Evolutionary conservation across 176 grass and related monocot species (phyloP).

Genomic region (Puya raimondii): DNA sequence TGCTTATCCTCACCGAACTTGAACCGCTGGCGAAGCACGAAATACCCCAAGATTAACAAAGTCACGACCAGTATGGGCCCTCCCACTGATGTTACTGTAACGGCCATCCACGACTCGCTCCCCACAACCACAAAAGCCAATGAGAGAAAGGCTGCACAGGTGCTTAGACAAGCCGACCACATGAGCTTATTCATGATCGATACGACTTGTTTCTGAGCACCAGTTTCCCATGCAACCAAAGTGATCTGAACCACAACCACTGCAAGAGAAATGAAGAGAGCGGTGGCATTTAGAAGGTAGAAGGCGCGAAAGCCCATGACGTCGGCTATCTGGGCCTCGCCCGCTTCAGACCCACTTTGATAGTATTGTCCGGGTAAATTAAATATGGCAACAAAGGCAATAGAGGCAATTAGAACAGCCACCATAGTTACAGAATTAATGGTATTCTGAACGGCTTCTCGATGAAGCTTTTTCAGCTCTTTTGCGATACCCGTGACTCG

Average conservation of each 20-base stretch:
- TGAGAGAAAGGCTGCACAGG: slow-evolving; percentile 70
- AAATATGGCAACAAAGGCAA: slow-evolving; percentile 92
- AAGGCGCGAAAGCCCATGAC: slow-evolving; percentile 61
- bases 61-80: slow-evolving; percentile 91
- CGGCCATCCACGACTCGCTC: slow-evolving; percentile 76
- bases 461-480: slow-evolving; percentile 79
- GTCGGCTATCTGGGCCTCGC: slow-evolving; percentile 45
- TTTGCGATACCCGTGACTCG: slow-evolving; percentile 82
- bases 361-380: slow-evolving; percentile 86
- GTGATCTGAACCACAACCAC: slow-evolving; percentile 97
- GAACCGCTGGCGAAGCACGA: slow-evolving; percentile 69
- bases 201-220: slow-evolving; percentile 83
- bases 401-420: slow-evolving; percentile 85
- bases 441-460: slow-evolving; percentile 95
- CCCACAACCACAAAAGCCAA: slow-evolving; percentile 94
- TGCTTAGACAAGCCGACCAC: slow-evolving; percentile 92
- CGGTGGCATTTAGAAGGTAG: slow-evolving; percentile 77
- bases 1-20: slow-evolving; percentile 63
- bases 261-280: slow-evolving; percentile 92
- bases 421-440: slow-evolving; percentile 94
- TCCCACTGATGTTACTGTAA: slow-evolving; percentile 59
- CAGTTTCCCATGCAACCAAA: slow-evolving; percentile 92
- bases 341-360: slow-evolving; percentile 4
- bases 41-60: slow-evolving; percentile 67
- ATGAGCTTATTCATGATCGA: slow-evolving; percentile 95